Evolutionary conservation across 148 eudicot species (phyloP).

Genomic region (Silene conica): DNA sequence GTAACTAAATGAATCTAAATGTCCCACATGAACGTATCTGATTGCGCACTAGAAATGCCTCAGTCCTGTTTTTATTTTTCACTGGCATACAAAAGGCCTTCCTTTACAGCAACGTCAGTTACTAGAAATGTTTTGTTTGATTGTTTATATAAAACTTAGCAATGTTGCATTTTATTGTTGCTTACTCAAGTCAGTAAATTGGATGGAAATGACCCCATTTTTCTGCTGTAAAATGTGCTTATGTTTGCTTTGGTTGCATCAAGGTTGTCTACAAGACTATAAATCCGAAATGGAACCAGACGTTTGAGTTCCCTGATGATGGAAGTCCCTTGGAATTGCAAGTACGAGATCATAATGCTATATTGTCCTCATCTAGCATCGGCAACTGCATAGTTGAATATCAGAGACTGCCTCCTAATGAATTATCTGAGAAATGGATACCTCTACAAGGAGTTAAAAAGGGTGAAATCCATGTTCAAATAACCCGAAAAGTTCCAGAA

Average conservation of each 20-base stretch:
- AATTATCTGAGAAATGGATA: conserved; percentile 80
- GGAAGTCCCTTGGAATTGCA: conserved; percentile 69
- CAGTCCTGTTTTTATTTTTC: too few relatives aligned
- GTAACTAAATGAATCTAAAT: too few relatives aligned
- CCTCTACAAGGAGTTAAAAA: conserved; percentile 89
- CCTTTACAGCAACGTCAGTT: neutral
- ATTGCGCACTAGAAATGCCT: too few relatives aligned
- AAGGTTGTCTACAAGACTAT: conserved; percentile 78
- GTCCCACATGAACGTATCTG: too few relatives aligned
- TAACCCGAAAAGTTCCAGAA: conserved; percentile 68
- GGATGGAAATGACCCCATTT: neutral
- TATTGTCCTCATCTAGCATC: conserved; percentile 68
- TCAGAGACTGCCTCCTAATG: conserved; percentile 72
- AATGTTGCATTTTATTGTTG: neutral
- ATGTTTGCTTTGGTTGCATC: conserved; percentile 11
- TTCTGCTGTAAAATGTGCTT: neutral
- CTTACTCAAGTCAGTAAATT: neutral
- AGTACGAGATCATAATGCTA: conserved; percentile 81
- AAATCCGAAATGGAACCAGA: conserved; percentile 83
- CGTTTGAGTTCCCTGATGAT: conserved; percentile 77
- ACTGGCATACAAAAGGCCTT: neutral
- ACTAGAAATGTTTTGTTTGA: neutral
- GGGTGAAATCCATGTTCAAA: conserved; percentile 86
- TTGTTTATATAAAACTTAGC: neutral
- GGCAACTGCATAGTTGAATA: conserved; percentile 89